phyloP scores from a whole-genome alignment of 345 rosid species.

The Citrus sp. region DNA sequence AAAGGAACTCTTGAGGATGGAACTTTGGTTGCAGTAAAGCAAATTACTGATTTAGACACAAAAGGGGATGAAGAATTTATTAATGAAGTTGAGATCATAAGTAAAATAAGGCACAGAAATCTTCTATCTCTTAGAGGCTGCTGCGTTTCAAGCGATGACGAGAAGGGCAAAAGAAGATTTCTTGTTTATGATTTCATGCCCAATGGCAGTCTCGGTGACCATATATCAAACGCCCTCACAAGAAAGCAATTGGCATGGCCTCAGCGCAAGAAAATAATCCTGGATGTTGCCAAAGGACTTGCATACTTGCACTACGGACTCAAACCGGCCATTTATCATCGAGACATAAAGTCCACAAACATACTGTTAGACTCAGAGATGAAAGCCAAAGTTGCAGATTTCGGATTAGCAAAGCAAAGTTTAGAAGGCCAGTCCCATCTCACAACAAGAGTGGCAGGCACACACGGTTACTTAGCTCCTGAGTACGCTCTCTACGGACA shows the following conservation, averaged over 20 bases:
- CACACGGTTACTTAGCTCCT: constrained; percentile 58
- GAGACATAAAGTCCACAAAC: constrained; percentile 61
- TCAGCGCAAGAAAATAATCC: constrained; percentile 48
- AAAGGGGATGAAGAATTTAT: constrained; percentile 51
- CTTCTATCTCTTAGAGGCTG: constrained; percentile 65
- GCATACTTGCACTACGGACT: constrained; percentile 59
- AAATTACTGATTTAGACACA: constrained; percentile 39
- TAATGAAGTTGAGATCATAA: constrained; percentile 67
- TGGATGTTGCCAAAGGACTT: constrained; percentile 55
- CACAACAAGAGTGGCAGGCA: constrained; percentile 61
- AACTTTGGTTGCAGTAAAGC: constrained; percentile 50
- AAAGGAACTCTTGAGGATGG: constrained; percentile 50
- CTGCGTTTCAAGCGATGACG: constrained; percentile 47
- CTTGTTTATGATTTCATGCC: constrained; percentile 61
- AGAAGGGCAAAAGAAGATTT: constrained; percentile 42
- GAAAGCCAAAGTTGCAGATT: constrained; percentile 52
- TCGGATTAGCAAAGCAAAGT: constrained; percentile 57
- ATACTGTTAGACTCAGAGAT: constrained; percentile 47
- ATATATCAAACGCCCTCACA: constrained; percentile 16
- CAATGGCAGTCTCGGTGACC: constrained; percentile 48
- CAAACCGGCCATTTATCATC: constrained; percentile 58
- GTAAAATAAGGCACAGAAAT: constrained; percentile 60
- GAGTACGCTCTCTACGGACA: constrained; percentile 64
- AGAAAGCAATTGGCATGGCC: constrained; percentile 47
- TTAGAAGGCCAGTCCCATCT: constrained; percentile 57